Conservation (phyloP, 1,284 basidiomycete genomes). For the Ustilago nuda region DNA sequence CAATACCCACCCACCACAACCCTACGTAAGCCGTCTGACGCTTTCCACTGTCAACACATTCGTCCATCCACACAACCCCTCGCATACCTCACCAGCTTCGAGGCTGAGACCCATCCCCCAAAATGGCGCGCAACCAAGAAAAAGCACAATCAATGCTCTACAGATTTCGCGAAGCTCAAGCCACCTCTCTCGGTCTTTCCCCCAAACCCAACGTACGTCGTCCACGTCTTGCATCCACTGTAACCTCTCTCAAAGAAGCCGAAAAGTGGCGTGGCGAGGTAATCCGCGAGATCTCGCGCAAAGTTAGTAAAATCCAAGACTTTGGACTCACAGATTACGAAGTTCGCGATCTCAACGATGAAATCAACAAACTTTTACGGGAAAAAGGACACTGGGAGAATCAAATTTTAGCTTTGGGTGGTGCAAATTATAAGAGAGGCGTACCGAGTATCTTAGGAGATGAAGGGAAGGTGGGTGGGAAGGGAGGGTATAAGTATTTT, state of each 20-base stretch:
- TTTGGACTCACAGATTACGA: slow-evolving; percentile 93
- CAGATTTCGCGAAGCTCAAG: slow-evolving; percentile 96
- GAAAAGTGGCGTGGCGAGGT: slow-evolving; percentile 97
- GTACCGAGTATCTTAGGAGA: slow-evolving; percentile 89
- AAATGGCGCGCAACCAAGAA: slow-evolving; percentile 68
- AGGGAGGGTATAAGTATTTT: slow-evolving; percentile 99
- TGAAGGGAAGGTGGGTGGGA: slow-evolving; percentile 77
- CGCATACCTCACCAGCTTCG: neutral
- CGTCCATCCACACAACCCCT: too few species aligned
- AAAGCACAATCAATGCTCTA: slow-evolving; percentile 86
- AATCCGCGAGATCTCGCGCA: slow-evolving; percentile 90
- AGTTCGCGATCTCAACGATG: slow-evolving; percentile 94
- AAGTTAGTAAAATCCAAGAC: slow-evolving; percentile 98
- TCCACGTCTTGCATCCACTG: slow-evolving; percentile 88
- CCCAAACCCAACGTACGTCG: slow-evolving; percentile 78
- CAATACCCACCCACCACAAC: neutral
- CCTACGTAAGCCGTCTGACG: too few species aligned
- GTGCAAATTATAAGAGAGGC: slow-evolving; percentile 93
- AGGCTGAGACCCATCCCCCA: neutral
- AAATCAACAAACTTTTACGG: slow-evolving; percentile 94
- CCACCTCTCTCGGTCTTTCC: slow-evolving; percentile 89
- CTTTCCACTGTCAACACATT: too few species aligned
- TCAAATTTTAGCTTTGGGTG: slow-evolving; percentile 92
- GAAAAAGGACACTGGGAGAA: slow-evolving; percentile 98
- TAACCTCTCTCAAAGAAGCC: slow-evolving; percentile 90